Evolutionary conservation across 495 filamentous ascomycete species (phyloP).

Genomic region (Aspergillus biplanus): DNA sequence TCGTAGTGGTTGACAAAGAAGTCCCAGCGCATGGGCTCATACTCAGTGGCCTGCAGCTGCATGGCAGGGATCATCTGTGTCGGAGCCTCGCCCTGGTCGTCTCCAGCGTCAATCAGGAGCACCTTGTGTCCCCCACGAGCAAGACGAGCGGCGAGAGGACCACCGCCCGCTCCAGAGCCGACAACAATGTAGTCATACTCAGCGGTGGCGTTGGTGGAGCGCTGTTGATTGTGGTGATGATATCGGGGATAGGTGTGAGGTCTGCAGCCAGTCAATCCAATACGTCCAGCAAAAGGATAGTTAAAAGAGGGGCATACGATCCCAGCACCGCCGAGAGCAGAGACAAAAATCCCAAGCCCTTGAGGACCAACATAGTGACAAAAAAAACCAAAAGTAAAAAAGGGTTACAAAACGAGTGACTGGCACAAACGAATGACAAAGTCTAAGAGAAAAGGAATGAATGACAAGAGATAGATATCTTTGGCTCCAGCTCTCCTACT

Average conservation of each 20-base stretch:
- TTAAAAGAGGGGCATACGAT: conserved; percentile 23
- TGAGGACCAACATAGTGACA: conserved; percentile 26
- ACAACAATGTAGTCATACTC: conserved; percentile 68
- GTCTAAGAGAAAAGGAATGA: background rate
- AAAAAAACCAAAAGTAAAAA: background rate
- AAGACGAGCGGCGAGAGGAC: conserved; percentile 62
- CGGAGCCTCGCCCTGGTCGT: conserved; percentile 54
- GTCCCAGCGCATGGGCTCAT: conserved; percentile 45
- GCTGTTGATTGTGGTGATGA: conserved; percentile 6
- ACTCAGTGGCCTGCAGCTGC: conserved; percentile 43
- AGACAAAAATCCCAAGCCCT: conserved; percentile 23
- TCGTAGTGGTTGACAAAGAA: conserved; percentile 51
- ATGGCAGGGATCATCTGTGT: conserved; percentile 41
- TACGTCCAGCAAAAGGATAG: background rate
- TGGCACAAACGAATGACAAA: background rate
- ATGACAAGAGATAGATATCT: background rate
- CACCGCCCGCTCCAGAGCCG: conserved; percentile 65
- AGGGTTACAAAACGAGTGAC: conserved; percentile 2
- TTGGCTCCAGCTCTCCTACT: too few species aligned
- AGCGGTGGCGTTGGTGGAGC: background rate
- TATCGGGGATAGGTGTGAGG: background rate
- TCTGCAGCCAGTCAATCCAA: background rate
- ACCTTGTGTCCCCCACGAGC: conserved; percentile 60
- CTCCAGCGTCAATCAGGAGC: conserved; percentile 64
- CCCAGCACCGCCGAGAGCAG: conserved; percentile 23